These are phyloP conservation scores for Phytophthora melonis DNA, from an alignment of 352 stramenopile genomes.

Conservation along the genomic window DNA sequence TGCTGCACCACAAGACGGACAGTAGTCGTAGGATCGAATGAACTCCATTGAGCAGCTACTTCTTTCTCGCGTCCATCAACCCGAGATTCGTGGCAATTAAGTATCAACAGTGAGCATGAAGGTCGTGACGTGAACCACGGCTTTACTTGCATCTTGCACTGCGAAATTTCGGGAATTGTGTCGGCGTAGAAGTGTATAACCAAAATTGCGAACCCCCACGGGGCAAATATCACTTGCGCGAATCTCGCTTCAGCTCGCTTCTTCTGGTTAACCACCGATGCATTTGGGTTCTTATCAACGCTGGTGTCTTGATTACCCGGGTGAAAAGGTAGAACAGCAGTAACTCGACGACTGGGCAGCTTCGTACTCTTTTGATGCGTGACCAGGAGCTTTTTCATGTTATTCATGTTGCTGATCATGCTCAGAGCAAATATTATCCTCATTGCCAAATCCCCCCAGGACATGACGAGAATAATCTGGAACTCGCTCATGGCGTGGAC, in stretches of 20 bases:
- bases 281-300: not conserved
- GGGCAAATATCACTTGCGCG: not conserved
- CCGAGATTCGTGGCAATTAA: constrained; percentile 34
- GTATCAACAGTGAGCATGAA: not conserved
- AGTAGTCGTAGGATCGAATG: constrained; percentile 31
- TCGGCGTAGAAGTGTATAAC: not conserved
- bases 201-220: not conserved
- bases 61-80: constrained; percentile 13
- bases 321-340: not conserved
- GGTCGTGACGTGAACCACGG: not conserved
- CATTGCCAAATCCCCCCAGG: not conserved
- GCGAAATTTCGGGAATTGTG: not conserved
- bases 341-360: not conserved
- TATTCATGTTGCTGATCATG: not conserved
- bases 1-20: constrained; percentile 35
- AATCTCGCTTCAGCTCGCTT: not conserved
- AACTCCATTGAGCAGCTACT: constrained; percentile 16
- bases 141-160: not conserved
- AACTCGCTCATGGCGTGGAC: not conserved
- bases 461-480: not conserved
- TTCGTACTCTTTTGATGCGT: not conserved
- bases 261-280: not conserved
- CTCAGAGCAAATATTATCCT: not conserved
- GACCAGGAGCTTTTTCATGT: not conserved
- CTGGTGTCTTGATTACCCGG: not conserved